phyloP scores from a whole-genome alignment of 257 asterid species.

The Solanum raphanifolium region DNA sequence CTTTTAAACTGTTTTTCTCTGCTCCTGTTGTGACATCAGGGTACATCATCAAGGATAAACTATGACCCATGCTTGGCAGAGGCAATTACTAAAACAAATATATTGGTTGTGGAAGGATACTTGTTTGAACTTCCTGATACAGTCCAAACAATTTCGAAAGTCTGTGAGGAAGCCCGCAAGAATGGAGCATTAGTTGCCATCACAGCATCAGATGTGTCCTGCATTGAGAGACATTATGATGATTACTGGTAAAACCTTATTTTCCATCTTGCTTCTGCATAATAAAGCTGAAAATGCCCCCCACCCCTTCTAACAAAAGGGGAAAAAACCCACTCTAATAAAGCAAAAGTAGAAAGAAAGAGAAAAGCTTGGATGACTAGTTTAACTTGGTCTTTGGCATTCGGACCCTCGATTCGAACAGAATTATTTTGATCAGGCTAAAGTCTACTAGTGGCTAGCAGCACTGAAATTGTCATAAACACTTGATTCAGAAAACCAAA shows the following conservation, averaged over 20 bases:
- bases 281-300: background rate
- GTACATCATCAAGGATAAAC: slow-evolving; percentile 72
- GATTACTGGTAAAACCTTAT: slow-evolving; percentile 66
- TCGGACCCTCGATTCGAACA: background rate
- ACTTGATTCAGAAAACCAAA: background rate
- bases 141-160: slow-evolving; percentile 69
- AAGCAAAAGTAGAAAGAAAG: background rate
- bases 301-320: too few relatives aligned
- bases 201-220: slow-evolving; percentile 87
- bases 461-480: background rate
- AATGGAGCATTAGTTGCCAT: slow-evolving; percentile 90
- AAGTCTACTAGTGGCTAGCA: background rate
- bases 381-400: background rate
- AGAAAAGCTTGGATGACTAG: background rate
- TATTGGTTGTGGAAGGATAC: slow-evolving; percentile 87
- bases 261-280: background rate
- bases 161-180: slow-evolving; percentile 81
- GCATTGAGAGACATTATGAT: slow-evolving; percentile 89
- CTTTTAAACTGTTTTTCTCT: background rate
- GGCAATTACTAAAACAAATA: slow-evolving; percentile 63
- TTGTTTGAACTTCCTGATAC: slow-evolving; percentile 93
- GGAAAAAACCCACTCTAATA: background rate
- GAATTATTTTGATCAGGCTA: background rate
- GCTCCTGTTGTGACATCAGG: slow-evolving; percentile 40
- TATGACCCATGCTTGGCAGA: slow-evolving; percentile 67